phyloP scores from a whole-genome alignment of 1,284 basidiomycete species.

The Cystobasidium slooffiae region DNA sequence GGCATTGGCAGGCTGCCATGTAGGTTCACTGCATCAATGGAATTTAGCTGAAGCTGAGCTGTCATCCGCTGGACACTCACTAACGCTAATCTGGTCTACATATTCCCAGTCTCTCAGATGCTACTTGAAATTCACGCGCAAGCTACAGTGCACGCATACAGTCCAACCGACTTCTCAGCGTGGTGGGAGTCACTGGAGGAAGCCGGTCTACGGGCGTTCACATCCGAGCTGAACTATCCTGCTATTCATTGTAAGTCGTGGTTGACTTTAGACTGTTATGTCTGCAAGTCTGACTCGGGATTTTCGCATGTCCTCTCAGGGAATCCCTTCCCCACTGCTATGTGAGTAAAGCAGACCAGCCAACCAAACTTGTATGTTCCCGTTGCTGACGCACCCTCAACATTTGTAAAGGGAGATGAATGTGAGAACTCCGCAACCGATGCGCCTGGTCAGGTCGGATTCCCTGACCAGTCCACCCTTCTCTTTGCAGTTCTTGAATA shows the following conservation, averaged over 20 bases:
- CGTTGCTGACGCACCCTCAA: not conserved
- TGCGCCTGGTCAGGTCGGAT: not conserved
- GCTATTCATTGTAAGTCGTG: conserved; percentile 23
- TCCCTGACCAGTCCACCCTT: not conserved
- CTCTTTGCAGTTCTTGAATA: conserved; percentile 33
- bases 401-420: conserved; percentile 26
- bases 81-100: not conserved
- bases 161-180: conserved; percentile 58
- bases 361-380: not conserved
- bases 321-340: conserved; percentile 29
- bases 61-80: not conserved
- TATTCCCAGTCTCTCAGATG: conserved; percentile 56
- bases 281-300: not conserved
- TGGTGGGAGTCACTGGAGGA: conserved; percentile 67
- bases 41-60: not conserved
- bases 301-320: not conserved
- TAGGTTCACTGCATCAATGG: not conserved
- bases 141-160: conserved; percentile 60
- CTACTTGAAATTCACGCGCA: conserved; percentile 66
- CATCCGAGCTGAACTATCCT: conserved; percentile 48
- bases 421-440: not conserved
- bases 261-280: not conserved
- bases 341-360: not conserved
- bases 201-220: conserved; percentile 65
- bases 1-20: conserved; percentile 34